Base-by-base conservation (phyloP, 1,284 basidiomycete genomes). In the Naganishia liquefaciens region DNA sequence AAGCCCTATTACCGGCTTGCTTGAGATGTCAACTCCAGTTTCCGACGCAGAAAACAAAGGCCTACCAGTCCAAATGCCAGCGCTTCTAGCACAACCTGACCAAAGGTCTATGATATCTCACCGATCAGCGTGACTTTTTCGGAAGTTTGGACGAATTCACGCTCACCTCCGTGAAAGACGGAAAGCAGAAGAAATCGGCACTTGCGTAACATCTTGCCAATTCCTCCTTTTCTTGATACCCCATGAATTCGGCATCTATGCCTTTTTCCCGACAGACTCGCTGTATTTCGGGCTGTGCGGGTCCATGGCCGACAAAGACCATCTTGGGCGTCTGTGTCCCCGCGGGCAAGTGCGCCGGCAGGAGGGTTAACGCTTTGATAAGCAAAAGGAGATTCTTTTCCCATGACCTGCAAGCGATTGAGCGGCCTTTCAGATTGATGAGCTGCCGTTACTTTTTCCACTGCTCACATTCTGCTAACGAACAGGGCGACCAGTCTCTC, bases 351-450 rank as follows among this genome's bases (percentile, higher is more conserved):
- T 72, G 23, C 0, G 51, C 58, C 1, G 73, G 71, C 3, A 83
- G 73, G 5, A 75, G 66, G 5, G 72, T 69, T 70, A 82, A 83
- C 1, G 84, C 81, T 54, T 80, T 76, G 54, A 85, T 78, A 5
- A 85, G 75, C 6, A 85, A 77, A n/a, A 80, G 76, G 2, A 85
- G 80, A 71, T 85, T 85, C 75, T 85, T 85, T 73, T 85, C 84
- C 81, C 82, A 84, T 2, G 81, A 82, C 28, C 77, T 78, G 63
- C n/a, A n/a, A 65, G 51, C 3, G 21, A 37, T 13, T 37, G 37
- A 42, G 21, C 15, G 55, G 21, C 21, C 7, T 49, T 49, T 49
- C 13, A 21, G 13, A 5, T 15, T 13, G 9, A 30, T 46, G 17
- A 10, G 25, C 15, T n/a, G 11, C 21, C 33, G 28, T 46, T 19